Conservation (phyloP, 2,329 filamentous ascomycete species). For the Helotiales sp. region DNA sequence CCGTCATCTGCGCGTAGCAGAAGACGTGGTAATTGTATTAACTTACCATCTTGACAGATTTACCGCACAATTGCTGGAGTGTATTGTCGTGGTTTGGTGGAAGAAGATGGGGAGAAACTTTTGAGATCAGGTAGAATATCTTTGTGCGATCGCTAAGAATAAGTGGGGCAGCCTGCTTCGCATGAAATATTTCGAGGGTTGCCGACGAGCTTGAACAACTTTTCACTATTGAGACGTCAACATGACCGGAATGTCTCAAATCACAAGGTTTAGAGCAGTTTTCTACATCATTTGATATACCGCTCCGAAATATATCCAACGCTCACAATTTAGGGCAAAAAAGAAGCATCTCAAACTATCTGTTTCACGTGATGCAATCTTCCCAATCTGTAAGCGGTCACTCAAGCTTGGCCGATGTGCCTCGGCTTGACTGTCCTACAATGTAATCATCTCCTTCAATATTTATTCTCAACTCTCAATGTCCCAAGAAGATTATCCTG, state of each 20-base stretch:
- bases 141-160: slow-evolving; percentile 19
- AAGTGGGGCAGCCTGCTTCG: slow-evolving; percentile 8
- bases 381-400: neutral
- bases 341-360: neutral
- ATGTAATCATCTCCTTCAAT: slow-evolving; percentile 1
- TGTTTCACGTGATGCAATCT: neutral
- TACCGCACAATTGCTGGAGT: slow-evolving; percentile 39
- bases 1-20: slow-evolving; percentile 7
- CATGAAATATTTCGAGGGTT: slow-evolving; percentile 1
- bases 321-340: no score
- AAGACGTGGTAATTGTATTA: slow-evolving; percentile 34
- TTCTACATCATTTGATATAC: no score
- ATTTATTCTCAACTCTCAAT: slow-evolving; percentile 19
- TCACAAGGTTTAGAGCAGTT: no score
- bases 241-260: no score
- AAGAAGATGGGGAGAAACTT: slow-evolving; percentile 6
- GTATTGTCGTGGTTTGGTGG: slow-evolving; percentile 40
- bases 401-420: neutral
- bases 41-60: slow-evolving; percentile 69
- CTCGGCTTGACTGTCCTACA: slow-evolving; percentile 17
- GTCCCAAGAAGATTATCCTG: slow-evolving; percentile 32
- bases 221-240: neutral
- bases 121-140: slow-evolving; percentile 13
- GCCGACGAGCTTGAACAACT: slow-evolving; percentile 4
- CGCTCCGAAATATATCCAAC: no score